Evolutionary conservation across 2,329 filamentous ascomycete species (phyloP), one percentile per base, ranked within the genome.

Genomic region (Alternaria ventricosa): DNA sequence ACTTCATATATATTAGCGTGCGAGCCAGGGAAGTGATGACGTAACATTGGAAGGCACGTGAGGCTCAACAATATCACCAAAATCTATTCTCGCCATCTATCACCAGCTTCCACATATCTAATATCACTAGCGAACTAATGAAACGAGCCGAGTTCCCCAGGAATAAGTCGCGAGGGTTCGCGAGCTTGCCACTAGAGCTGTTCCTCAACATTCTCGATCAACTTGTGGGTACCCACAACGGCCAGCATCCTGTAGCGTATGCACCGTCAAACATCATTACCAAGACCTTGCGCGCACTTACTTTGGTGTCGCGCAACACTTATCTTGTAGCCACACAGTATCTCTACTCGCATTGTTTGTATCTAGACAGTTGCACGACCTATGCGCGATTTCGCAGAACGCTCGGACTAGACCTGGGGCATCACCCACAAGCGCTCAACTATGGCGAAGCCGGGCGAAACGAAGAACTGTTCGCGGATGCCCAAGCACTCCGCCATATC

Each of bases 201-300:
- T 72, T 76, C 30, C 62, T 75, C 12, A 61, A 67, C 23, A 56
- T 76, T 13, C 66, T 78, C 20, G 75, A 78, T 43, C 70, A 76
- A 56, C 66, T 78, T 12, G 69, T 75, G 12, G 65, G 60, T 6
- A 71, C 61, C 12, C 59, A 56, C 22, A 45, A 66, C 50, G 65
- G 68, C 33, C 50, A 27, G 4, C 59, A 65, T 28, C 69, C 70
- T 3, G 60, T 77, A 23, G 75, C 72, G 18, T 70, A 68, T 44
- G 57, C 63, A 12, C 69, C 67, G 6, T 69, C 70, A 6, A 59
- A 66, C 25, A 43, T 55, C 7, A 55, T 70, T 43, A 76, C 74
- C 6, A 72, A 67, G 47, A 65, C 75, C 5, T 61, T 78, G 27
- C 66, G 71, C 53, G 66, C 72, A 6, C 61, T 78, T 30, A 72